Evolutionary conservation across 805 yeast species (phyloP).

Genomic region (Schwanniomyces vanrijiae): DNA sequence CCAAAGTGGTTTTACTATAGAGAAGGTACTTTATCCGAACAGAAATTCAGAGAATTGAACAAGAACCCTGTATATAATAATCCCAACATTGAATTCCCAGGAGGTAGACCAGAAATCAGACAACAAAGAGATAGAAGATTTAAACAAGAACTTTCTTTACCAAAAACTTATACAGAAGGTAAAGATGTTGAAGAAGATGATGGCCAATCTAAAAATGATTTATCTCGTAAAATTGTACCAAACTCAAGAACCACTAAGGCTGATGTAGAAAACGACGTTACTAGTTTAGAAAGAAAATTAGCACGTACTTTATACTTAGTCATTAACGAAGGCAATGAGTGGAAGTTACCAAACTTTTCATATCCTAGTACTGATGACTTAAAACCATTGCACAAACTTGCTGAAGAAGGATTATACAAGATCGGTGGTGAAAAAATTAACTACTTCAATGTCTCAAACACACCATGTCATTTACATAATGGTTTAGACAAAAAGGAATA

Average conservation of each 20-base stretch:
- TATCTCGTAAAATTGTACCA: conserved; percentile 66
- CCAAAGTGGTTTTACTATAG: conserved; percentile 91
- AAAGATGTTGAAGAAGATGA: conserved; percentile 32
- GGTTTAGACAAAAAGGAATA: conserved; percentile 51
- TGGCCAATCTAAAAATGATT: conserved; percentile 36
- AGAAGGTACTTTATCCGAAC: conserved; percentile 86
- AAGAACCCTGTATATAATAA: conserved; percentile 70
- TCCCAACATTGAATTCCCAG: conserved; percentile 75
- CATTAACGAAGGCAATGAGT: conserved; percentile 49
- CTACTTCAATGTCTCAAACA: conserved; percentile 88
- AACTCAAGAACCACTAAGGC: conserved; percentile 77
- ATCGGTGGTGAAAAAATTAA: conserved; percentile 77
- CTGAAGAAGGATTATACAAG: conserved; percentile 68
- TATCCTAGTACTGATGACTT: conserved; percentile 31
- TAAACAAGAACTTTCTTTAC: conserved; percentile 77
- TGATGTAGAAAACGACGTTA: conserved; percentile 59
- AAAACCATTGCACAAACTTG: conserved; percentile 63
- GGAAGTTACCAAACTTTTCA: conserved; percentile 82
- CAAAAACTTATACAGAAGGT: conserved; percentile 53
- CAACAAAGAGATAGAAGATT: conserved; percentile 86
- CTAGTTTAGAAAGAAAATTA: conserved; percentile 75
- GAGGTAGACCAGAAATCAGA: conserved; percentile 82
- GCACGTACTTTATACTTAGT: conserved; percentile 78
- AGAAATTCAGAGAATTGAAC: conserved; percentile 73
- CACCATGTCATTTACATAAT: conserved; percentile 74